Base-by-base conservation (phyloP, 768 basidiomycete species). In the Amanita jacksonii region DNA sequence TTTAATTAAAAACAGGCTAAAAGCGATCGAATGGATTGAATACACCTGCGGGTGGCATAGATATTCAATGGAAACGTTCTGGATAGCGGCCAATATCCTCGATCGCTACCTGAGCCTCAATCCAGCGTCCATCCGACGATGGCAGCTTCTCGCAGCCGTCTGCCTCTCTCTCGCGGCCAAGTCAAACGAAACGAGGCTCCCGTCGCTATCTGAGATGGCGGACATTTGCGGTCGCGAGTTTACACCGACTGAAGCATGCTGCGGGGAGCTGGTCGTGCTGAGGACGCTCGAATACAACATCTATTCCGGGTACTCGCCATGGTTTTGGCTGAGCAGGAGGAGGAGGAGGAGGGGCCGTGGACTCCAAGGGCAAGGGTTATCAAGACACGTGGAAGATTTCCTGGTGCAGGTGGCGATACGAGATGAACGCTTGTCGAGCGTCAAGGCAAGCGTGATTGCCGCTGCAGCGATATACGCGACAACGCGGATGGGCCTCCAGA, bases 281-380 rank as follows among this genome's bases (percentile, higher is more conserved):
- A 31, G 15, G 28, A 35, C 3, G 8, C n/a, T 45, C 8, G 36
- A 45, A 2, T 38, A 38, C 22, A 18, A 22, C 3, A 28, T 45
- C 16, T 45, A 9, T 31, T 16, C 34, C 9, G 44, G 44, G 13
- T 45, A 35, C 32, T 45, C 44, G 13, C 44, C 44, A 16, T 45
- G 44, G 44, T 38, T 35, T 20, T 45, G 44, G 44, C 19, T 45
- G 28, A 28, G 15, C 8, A 24, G 37, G 8, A 19, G 37, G 30
- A 27, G 19, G 1, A n/a, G 36, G 36, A 12, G 8, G n/a, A n/a
- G n/a, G n/a, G 33, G 16, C 10, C 16, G 32, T n/a, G 13, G 7
- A n/a, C n/a, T n/a, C n/a, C n/a, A 18, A 16, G 25, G 31, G n/a
- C 5, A 10, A 12, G 27, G 43, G 16, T 23, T 37, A 27, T 19